Evolutionary conservation across 2,329 filamentous ascomycete genomes (phyloP), one percentile per base, ranked within the genome.

Genomic region (Dactylellina cionopaga): DNA sequence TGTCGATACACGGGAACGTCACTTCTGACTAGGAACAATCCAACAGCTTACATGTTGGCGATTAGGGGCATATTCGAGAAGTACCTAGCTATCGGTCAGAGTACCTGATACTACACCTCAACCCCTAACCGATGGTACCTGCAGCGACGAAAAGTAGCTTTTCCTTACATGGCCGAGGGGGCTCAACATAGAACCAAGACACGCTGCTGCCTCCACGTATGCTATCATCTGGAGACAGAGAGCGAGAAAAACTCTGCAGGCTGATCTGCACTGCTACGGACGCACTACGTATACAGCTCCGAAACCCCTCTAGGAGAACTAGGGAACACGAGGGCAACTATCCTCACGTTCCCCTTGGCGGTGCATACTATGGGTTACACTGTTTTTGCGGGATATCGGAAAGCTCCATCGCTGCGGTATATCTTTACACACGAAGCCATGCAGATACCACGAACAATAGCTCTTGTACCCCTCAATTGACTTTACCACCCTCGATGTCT

Each of bases 61-160:
- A 64, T 54, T n/a, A 64, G 59, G 51, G 62, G 62, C 31, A 43
- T n/a, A 33, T 37, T 43, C 39, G 15, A 37, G 43, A 33, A 39
- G 43, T 25, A 58, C 27, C 37, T 10, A 5, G 17, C 15, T n/a
- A 27, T 49, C n/a, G 39, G 37, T 31, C 41, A 17, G 58, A 37
- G 52, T 56, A 56, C 33, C 41, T 35, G 33, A 51, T 56, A 55
- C 47, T 37, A 11, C 13, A 15, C 27, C 31, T 51, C 25, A 9
- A 55, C 24, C 33, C 39, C 6, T 19, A 9, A 6, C 4, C 15
- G 24, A 10, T 25, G 17, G 41, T 51, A 51, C 41, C 43, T 41
- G 29, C 51, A 47, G 29, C 31, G 27, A 10, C 29, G 43, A 43
- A 46, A 47, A 49, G 19, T 56, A 15, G 29, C 25, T 43, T 25